Evolutionary conservation across 208 protist species (phyloP), one percentile per base, ranked within the genome.

Genomic region (Leishmania tarentolae): DNA sequence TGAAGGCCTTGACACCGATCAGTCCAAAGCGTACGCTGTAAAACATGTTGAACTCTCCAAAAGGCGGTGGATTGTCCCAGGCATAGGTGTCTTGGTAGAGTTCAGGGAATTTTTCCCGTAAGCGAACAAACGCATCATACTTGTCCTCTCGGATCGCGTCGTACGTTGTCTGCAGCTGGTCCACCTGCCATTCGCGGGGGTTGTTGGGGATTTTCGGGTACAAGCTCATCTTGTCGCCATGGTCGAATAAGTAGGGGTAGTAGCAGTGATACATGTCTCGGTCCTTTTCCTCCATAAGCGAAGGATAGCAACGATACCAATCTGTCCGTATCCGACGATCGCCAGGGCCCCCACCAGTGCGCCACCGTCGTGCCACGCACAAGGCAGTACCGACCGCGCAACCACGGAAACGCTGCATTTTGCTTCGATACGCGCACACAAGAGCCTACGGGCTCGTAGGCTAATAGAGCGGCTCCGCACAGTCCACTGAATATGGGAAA

Each of bases 261-360:
- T 97, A 98, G 87, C 94, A 98, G 87, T 98, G 95, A 76, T 98
- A 98, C 95, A 98, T 97, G 80, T 98, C 95, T 19, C 95, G 86
- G 37, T 97, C 93, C 76, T 93, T 96, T 81, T 98, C 95, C 81
- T 93, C 80, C 93, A 97, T 98, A 31, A 97, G 82, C 9, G 91
- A 80, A 2, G 95, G 95, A 75, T 98, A 98, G 84, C 94, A 97
- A 37, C 93, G 90, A 78, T 97, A 86, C 95, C 95, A 98, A 76
- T 97, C 92, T 21, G 92, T 96, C 40, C 93, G 90, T 35, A 96
- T 88, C 40, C 94, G 93, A 28, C 91, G 84, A 79, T 98, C 94
- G 59, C 94, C 95, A 0, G 93, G 92, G 24, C 95, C 95, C 13
- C 86, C 81, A 65, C 93, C 95, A 56, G 85, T 96, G 52, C 95